Conservation (phyloP, 2,329 filamentous ascomycete genomes). For the Ophiostoma himal-ulmi region DNA sequence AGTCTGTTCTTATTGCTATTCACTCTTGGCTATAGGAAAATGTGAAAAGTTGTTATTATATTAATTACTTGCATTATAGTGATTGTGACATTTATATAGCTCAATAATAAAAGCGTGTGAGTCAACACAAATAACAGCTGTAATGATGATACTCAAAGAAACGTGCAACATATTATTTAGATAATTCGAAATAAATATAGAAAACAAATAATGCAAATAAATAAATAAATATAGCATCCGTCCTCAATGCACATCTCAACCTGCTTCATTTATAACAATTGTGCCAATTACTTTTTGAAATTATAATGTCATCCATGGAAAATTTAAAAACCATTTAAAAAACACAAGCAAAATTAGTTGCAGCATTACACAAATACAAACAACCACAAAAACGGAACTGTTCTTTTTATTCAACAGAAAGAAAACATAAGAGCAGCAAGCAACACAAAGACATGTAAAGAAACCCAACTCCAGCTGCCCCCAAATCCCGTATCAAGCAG, state of each 20-base stretch:
- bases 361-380: not conserved
- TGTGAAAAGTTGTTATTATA: not conserved
- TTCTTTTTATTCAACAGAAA: slow-evolving; percentile 15
- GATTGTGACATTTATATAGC: no score
- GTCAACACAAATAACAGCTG: no score
- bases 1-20: not conserved
- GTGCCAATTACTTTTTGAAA: not conserved
- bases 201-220: no score
- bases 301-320: not conserved
- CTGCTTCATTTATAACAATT: no score
- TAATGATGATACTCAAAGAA: no score
- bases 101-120: no score
- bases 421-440: not conserved
- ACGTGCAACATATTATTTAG: no score
- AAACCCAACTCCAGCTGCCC: slow-evolving; percentile 19
- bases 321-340: not conserved
- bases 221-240: no score
- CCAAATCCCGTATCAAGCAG: slow-evolving; percentile 11
- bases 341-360: not conserved
- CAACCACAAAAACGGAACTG: not conserved
- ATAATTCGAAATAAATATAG: no score
- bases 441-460: slow-evolving; percentile 6
- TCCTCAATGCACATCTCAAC: no score
- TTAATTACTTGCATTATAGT: no score
- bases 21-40: not conserved